A percentile compares a stretch with the other conserved stretches of the same genome.
These are phyloP conservation scores for Pyrenophora seminiperda DNA, from an alignment of 2,329 filamentous ascomycete species.

Conservation along the genomic window DNA sequence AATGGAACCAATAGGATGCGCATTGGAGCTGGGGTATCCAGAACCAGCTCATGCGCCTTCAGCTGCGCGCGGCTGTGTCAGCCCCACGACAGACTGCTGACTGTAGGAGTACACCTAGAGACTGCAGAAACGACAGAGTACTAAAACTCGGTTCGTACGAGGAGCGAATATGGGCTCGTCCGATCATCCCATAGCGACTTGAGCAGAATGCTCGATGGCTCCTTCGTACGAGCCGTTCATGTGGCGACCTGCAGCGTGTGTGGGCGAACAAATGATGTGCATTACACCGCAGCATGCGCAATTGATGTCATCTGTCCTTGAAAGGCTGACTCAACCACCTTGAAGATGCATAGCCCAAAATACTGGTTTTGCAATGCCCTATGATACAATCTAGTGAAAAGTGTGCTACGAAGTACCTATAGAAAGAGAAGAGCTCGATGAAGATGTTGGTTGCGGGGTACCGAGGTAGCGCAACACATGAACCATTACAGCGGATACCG, in stretches of 20 bases:
- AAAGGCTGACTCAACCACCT: too few relatives aligned
- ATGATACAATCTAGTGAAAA: too few relatives aligned
- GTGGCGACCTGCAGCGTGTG: not conserved
- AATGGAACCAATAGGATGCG: not conserved
- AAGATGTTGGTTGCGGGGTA: too few relatives aligned
- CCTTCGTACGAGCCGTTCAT: not conserved
- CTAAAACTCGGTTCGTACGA: not conserved
- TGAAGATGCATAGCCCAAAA: too few relatives aligned
- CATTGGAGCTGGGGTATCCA: not conserved
- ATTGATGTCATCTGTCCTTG: too few relatives aligned
- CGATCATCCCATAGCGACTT: not conserved
- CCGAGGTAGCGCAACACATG: too few relatives aligned
- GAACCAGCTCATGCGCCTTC: conserved; percentile 3
- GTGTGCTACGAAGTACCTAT: too few relatives aligned
- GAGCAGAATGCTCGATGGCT: not conserved
- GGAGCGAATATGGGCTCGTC: not conserved
- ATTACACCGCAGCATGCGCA: too few relatives aligned
- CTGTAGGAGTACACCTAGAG: too few relatives aligned
- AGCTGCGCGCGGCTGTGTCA: conserved; percentile 13
- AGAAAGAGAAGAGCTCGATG: too few relatives aligned
- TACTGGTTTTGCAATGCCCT: too few relatives aligned
- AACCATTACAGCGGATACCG: too few relatives aligned
- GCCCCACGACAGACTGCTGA: not conserved
- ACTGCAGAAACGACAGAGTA: conserved; percentile 30
- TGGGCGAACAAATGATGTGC: not conserved